Conservation (phyloP, 2,329 filamentous ascomycete genomes). For the Phaeosphaeriaceae sp. region DNA sequence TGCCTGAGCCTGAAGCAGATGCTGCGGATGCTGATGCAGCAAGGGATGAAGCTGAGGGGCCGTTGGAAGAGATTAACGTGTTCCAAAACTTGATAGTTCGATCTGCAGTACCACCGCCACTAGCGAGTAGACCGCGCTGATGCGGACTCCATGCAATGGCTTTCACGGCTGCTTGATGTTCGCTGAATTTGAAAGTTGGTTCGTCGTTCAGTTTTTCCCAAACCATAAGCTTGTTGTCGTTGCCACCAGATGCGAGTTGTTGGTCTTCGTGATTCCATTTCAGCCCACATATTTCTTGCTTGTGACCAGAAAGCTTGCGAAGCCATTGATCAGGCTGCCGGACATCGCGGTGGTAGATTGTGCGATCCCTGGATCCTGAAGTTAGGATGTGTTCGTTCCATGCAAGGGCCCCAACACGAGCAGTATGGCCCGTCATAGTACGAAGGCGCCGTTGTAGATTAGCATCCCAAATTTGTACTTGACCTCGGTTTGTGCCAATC, state of each 20-base stretch:
- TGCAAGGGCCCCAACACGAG: conserved; percentile 88
- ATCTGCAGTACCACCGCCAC: conserved; percentile 93
- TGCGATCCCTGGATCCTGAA: conserved; percentile 89
- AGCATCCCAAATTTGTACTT: conserved; percentile 98
- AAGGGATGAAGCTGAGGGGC: conserved; percentile 49
- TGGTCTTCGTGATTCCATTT: conserved; percentile 98
- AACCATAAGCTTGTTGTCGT: conserved; percentile 98
- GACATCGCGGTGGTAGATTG: conserved; percentile 95
- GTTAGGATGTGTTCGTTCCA: conserved; percentile 99
- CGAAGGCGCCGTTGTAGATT: conserved; percentile 82
- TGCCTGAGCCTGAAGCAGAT: conserved; percentile 39
- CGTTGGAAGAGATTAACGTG: conserved; percentile 74
- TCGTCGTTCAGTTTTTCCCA: conserved; percentile 97
- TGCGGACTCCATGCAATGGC: conserved; percentile 98
- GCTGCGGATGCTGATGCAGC: conserved; percentile 46
- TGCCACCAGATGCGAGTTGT: conserved; percentile 92
- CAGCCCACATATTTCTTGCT: conserved; percentile 95
- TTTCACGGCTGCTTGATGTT: conserved; percentile 95
- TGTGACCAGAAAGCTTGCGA: conserved; percentile 87
- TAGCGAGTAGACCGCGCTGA: conserved; percentile 91
- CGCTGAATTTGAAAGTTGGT: conserved; percentile 90
- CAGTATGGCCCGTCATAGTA: conserved; percentile 97
- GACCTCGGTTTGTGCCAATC: conserved; percentile 91
- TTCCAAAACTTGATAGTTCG: conserved; percentile 98
- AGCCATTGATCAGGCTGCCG: conserved; percentile 90